Base-by-base conservation (phyloP, 2,329 filamentous ascomycete genomes). In the Acarospora socialis region DNA sequence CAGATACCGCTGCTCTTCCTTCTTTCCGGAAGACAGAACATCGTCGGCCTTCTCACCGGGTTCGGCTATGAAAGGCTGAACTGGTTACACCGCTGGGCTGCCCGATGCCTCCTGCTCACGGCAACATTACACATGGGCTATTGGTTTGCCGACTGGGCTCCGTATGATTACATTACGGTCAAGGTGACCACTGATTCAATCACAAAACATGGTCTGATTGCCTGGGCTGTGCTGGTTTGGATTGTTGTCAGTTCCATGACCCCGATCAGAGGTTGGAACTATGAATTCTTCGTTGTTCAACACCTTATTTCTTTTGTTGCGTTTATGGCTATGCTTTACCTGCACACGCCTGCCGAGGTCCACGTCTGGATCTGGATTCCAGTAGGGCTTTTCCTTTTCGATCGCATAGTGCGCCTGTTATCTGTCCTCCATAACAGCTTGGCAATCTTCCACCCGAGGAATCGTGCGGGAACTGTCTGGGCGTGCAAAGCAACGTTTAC, bases 1-100 rank as follows among this genome's bases (percentile, higher is more conserved):
- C 68, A 72, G 41, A 42, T 72, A 3, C 68, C 68, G 2, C 47
- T 72, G n/a, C 55, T 72, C 31, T 65, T 70, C 41, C 51, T 72
- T 7, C 57, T 72, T 21, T 59, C 66, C 1, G 65, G 65, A 7
- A 68, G 68, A 48, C 61, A 64, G 35, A 52, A 52, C 27, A 16
- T 52, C 3, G 33, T 52, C 15, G 48, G 46, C 7, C 27, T 46
- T 32, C 25, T 50, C 28, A 52, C 49, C 5, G 49, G 49, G 13
- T 36, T 50, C 16, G 40, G 46, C 7, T 46, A 52, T 30, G 43
- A 48, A 32, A 51, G 45, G 28, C 39, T 52, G 16, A 51, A 51
- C 21, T 40, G 50, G 3, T 39, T 46, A 14, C 49, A 44, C 30
- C 42, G 42, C 12, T 40, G 30, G 31, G 53, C 58, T 2, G 54